A percentile compares a stretch with the other conserved stretches of the same genome.
Evolutionary conservation across 352 stramenopile genomes (phyloP).

Genomic region (Phytophthora melonis): DNA sequence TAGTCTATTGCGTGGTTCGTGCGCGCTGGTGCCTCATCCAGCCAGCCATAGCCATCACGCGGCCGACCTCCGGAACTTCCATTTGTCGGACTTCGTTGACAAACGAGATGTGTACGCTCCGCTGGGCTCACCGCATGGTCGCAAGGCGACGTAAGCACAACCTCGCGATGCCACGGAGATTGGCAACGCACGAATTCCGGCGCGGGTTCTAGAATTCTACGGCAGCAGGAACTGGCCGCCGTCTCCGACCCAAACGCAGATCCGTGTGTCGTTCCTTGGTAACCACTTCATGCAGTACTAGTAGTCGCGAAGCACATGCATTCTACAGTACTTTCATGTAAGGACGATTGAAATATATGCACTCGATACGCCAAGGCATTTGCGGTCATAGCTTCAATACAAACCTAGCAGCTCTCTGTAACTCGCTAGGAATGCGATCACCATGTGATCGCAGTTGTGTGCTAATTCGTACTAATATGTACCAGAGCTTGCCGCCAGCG

Average conservation of each 20-base stretch:
- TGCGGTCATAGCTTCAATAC: too few species aligned
- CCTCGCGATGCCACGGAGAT: background rate
- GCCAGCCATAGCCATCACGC: background rate
- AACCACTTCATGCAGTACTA: too few species aligned
- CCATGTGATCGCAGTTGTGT: too few species aligned
- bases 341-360: too few species aligned
- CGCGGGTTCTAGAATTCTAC: background rate
- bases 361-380: too few species aligned
- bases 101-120: background rate
- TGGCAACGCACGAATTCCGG: background rate
- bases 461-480: background rate
- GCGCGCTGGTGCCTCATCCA: background rate
- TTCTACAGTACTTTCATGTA: too few species aligned
- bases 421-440: too few species aligned
- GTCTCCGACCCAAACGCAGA: background rate
- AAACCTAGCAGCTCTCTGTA: too few species aligned
- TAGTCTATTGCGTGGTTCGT: background rate
- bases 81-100: background rate
- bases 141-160: background rate
- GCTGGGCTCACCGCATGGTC: background rate
- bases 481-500: background rate
- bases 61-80: background rate
- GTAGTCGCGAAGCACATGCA: too few species aligned
- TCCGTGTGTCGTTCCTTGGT: too few species aligned
- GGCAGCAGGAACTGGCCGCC: background rate